Evolutionary conservation across 192 early-diverging fungal genomes (phyloP), one percentile per base, ranked within the genome.

Genomic region (Coemansia erecta): DNA sequence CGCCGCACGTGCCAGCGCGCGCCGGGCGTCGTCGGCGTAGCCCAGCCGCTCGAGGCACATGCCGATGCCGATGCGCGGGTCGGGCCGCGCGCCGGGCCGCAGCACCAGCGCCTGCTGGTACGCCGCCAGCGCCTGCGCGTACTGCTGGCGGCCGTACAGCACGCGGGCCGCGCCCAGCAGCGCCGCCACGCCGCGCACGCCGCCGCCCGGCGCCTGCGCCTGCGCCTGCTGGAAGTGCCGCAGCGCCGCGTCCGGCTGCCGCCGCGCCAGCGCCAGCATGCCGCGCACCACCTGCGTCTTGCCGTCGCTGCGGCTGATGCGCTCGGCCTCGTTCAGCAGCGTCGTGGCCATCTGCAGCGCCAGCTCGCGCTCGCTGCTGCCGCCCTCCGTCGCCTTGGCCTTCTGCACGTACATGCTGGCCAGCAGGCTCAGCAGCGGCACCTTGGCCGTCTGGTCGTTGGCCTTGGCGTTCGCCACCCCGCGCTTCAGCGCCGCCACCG

Each of bases 1-100:
- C 31, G 90, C 53, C 10, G 86, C 88, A 10, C 90, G 78, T 45
- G 82, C 62, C 65, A 95, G 89, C 1, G 92, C 89, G 4, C 53
- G 47, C n/a, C 84, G 77, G 11, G 95, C 92, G 43, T 89, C 77
- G 13, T 71, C 77, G 18, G 60, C 21, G 80, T 90, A 88, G 2
- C 83, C 82, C 6, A 95, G 80, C 44, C 85, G 85, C 57, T 87
- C 80, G 71, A 86, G 91, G 68, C 95, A 98, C 53, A 94, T 80
- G 13, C 92, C 93, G 61, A 98, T 93, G 18, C 90, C 86, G 21
- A 94, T 73, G 23, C 95, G 86, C 39, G 85, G 81, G 69, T 94
- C 86, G 46, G 91, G 82, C 58, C 72, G 71, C 14, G 82, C 68
- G 5, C 80, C 64, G 2, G 93, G 87, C 26, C 72, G 65, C 54